Base-by-base conservation (phyloP, 2,329 filamentous ascomycete genomes). In the Laburnicola sp. region DNA sequence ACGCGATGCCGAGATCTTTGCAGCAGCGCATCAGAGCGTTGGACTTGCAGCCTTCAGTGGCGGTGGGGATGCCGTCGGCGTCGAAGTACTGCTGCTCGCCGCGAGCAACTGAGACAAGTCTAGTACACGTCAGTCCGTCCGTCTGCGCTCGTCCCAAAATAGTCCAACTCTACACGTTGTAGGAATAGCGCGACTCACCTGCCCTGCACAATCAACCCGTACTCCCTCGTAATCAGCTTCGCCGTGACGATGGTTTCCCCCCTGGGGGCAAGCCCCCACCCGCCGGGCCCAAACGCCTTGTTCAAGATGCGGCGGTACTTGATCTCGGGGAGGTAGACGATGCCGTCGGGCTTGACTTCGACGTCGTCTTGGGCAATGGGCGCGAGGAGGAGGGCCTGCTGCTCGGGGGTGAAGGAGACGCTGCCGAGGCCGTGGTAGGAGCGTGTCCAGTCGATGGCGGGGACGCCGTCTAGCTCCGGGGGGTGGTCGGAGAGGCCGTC, bases 11-110 rank as follows among this genome's bases (percentile, higher is more conserved):
- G 28, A 99, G 78, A 73, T 99, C 94, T 78, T 99, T 99, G 80
- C 94, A 97, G 82, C 93, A 97, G 51, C 94, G 89, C 86, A 97
- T 95, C 60, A 99, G 81, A 9, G 94, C 94, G 71, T 99, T 99
- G 57, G 91, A 96, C 76, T 97, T 97, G 81, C 91, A 96, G 46
- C 94, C 94, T 76, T 99, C 94, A 53, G 92, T 92, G 6, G 94
- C 92, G 1, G 92, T 96, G 25, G 94, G 91, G 57, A 99, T 91
- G 48, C 88, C 88, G 62, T 97, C 92, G 30, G 90, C 83, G 62
- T 83, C 85, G 76, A 97, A 99, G 76, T 95, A 99, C 60, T 89
- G 85, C 78, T 96, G 93, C 75, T 97, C 94, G 69, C 94, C 94
- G 60, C 94, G 88, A 0, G 94, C 91, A 62, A 97, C 88, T 26